Conservation (phyloP, 164 flowering plant genomes). For the Protea cynaroides region DNA sequence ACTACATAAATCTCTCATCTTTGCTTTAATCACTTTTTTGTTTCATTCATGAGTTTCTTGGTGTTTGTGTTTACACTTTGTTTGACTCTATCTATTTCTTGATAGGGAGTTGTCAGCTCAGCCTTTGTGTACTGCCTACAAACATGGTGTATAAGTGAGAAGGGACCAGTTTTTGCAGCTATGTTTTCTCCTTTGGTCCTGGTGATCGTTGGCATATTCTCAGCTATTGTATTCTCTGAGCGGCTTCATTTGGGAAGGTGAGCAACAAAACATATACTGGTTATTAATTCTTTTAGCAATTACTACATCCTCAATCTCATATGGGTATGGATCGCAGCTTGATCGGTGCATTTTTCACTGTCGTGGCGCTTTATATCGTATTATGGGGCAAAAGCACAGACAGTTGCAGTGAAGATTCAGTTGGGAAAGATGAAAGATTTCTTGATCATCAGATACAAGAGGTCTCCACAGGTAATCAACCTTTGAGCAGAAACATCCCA, state of each 20-base stretch:
- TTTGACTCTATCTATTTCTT: too few species aligned
- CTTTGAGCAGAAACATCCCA: too few species aligned
- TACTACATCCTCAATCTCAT: background rate
- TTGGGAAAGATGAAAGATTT: too few species aligned
- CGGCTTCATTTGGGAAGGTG: constrained; percentile 43
- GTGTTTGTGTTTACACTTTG: too few species aligned
- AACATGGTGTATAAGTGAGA: constrained; percentile 36
- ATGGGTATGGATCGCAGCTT: constrained; percentile 19
- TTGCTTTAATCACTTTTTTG: too few species aligned
- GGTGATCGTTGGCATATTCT: constrained; percentile 26
- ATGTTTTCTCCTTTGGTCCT: constrained; percentile 37
- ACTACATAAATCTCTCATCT: too few species aligned
- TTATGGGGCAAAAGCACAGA: constrained; percentile 17
- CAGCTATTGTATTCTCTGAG: constrained; percentile 39
- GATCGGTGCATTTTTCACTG: constrained; percentile 31
- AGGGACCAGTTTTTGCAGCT: constrained; percentile 46
- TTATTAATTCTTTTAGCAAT: too few species aligned
- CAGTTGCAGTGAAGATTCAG: too few species aligned
- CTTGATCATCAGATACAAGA: too few species aligned
- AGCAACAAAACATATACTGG: background rate
- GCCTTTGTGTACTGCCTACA: constrained; percentile 27
- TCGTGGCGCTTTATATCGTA: constrained; percentile 37
- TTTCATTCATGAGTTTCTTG: too few species aligned
- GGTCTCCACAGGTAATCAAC: too few species aligned
- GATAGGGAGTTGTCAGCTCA: constrained; percentile 37